Evolutionary conservation across 768 basidiomycete species (phyloP).

Genomic region (Tricholoma saponaceum): DNA sequence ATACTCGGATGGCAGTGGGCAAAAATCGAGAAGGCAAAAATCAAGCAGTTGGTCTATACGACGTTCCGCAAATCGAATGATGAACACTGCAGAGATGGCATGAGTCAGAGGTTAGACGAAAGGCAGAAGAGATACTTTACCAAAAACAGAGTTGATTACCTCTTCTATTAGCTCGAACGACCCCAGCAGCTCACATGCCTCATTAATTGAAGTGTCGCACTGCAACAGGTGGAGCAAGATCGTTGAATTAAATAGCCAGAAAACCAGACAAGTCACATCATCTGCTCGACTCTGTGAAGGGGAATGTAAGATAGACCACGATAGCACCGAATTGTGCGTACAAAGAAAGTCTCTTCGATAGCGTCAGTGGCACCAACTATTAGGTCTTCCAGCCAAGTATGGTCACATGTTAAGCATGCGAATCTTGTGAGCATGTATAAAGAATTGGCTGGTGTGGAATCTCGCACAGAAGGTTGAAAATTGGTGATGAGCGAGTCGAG

Average conservation of each 20-base stretch:
- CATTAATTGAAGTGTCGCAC: conserved; percentile 74
- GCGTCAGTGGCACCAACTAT: conserved; percentile 87
- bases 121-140: conserved; percentile 35
- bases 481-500: conserved; percentile 80
- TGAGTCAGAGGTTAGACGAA: conserved; percentile 5
- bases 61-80: conserved; percentile 89
- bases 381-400: conserved; percentile 89
- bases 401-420: conserved; percentile 88
- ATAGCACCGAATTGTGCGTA: conserved; percentile 37
- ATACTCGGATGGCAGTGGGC: conserved; percentile 72
- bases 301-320: conserved; percentile 9
- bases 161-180: conserved; percentile 87
- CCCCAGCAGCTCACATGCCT: conserved; percentile 78
- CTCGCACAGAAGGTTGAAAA: conserved; percentile 64
- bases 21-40: conserved; percentile 75
- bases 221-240: conserved; percentile 89
- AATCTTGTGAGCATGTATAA: conserved; percentile 90
- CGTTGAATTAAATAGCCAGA: conserved; percentile 93
- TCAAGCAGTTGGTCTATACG: conserved; percentile 87
- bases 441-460: conserved; percentile 86
- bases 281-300: conserved; percentile 67
- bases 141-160: conserved; percentile 91
- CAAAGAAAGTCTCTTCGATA: conserved; percentile 91
- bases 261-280: conserved; percentile 81
- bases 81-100: conserved; percentile 61